A percentile compares a stretch with the other conserved stretches of the same genome.
Conservation (phyloP, 139 green algal species). For the Chlamydomonas sp. region DNA sequence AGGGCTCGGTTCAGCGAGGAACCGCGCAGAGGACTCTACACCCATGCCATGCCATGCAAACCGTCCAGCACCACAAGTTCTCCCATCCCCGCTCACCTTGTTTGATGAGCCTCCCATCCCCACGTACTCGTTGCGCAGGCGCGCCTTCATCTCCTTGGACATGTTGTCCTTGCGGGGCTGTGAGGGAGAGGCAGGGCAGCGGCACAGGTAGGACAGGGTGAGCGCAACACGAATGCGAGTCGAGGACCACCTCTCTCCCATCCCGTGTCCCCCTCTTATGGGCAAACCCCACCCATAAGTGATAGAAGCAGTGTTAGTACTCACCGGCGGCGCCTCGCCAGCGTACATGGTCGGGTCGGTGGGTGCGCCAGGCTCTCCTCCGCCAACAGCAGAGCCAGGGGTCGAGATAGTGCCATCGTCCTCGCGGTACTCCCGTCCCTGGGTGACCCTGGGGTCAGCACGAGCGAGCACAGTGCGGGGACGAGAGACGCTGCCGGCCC, state of each 20-base stretch:
- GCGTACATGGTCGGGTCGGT: neutral
- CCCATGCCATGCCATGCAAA: too few species aligned
- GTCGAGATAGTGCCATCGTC: neutral
- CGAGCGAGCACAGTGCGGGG: too few species aligned
- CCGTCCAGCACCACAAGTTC: neutral
- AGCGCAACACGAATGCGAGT: neutral
- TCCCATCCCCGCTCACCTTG: slow-evolving; percentile 36
- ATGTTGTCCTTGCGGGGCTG: slow-evolving; percentile 32
- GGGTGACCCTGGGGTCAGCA: neutral
- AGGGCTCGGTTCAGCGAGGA: too few species aligned
- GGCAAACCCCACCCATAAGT: too few species aligned
- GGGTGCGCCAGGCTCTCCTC: neutral
- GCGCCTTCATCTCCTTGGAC: slow-evolving; percentile 50
- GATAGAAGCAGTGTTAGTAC: too few species aligned
- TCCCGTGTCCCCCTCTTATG: neutral
- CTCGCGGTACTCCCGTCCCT: neutral
- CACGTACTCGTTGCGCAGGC: slow-evolving; percentile 50
- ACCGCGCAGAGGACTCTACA: too few species aligned
- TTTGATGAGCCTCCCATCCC: slow-evolving; percentile 48
- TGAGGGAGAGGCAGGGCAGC: neutral
- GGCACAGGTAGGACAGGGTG: neutral
- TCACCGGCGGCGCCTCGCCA: neutral
- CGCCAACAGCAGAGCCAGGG: neutral
- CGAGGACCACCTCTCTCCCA: neutral
- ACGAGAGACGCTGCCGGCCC: too few species aligned